A percentile compares a stretch with the other conserved stretches of the same genome.
These are phyloP conservation scores for Pontederia paniculata DNA, from an alignment of 176 grass and related monocot genomes.

Conservation along the genomic window DNA sequence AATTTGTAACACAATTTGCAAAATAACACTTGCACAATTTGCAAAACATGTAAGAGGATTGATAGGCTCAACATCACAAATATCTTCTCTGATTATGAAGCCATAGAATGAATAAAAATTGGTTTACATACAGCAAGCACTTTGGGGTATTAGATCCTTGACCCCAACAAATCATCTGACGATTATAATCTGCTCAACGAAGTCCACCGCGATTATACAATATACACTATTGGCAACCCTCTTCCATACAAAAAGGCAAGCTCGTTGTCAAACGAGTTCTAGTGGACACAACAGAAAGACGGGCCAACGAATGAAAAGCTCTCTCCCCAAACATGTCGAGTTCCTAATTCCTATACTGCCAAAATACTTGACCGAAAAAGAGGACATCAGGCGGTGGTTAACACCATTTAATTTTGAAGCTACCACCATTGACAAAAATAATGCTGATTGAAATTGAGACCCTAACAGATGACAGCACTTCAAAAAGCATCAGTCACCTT, in stretches of 20 bases:
- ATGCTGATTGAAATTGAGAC: slow-evolving; percentile 3
- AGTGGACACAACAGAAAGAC: background rate
- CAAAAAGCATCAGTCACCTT: slow-evolving; percentile 6
- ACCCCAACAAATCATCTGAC: background rate
- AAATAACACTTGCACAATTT: too few relatives aligned
- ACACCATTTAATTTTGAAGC: slow-evolving; percentile 2
- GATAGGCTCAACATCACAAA: too few relatives aligned
- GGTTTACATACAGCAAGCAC: slow-evolving; percentile 3
- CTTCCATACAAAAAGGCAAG: too few relatives aligned
- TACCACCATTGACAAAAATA: background rate
- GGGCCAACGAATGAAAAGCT: slow-evolving; percentile 1
- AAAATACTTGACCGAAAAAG: background rate
- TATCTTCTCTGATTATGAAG: background rate
- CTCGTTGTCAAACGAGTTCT: too few relatives aligned
- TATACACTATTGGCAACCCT: too few relatives aligned
- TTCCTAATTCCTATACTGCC: background rate
- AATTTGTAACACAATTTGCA: too few relatives aligned
- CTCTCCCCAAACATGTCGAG: background rate
- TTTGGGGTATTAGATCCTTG: background rate
- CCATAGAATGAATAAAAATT: background rate
- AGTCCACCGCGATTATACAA: slow-evolving; percentile 4
- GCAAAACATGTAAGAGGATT: too few relatives aligned
- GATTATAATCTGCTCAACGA: slow-evolving; percentile 16
- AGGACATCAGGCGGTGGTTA: slow-evolving; percentile 4
- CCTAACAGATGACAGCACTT: slow-evolving; percentile 5